Conservation (phyloP, 352 stramenopile species). For the Phytophthora citricola region DNA sequence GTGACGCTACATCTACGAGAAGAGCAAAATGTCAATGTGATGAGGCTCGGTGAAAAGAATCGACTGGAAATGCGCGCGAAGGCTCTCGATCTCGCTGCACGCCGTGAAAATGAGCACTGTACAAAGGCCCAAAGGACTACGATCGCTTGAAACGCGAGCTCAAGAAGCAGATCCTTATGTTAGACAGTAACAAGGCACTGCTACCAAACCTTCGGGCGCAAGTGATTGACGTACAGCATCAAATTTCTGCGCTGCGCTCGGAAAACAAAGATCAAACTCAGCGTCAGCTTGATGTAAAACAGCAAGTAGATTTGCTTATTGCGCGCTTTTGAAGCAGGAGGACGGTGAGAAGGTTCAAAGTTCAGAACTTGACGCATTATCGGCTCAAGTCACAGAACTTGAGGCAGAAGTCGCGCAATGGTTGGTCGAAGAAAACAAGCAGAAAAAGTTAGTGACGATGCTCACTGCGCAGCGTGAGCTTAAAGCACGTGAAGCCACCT, state of each 20-base stretch:
- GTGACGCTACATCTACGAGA: constrained; percentile 88
- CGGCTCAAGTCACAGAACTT: constrained; percentile 66
- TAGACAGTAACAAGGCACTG: constrained; percentile 76
- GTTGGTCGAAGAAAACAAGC: constrained; percentile 87
- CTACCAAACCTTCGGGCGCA: constrained; percentile 84
- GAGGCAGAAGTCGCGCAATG: constrained; percentile 90
- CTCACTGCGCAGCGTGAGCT: constrained; percentile 92
- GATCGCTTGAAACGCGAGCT: constrained; percentile 87
- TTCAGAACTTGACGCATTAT: constrained; percentile 66
- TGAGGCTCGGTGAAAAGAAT: constrained; percentile 74
- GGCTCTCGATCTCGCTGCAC: constrained; percentile 51
- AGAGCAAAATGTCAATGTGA: constrained; percentile 83
- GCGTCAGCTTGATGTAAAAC: constrained; percentile 82
- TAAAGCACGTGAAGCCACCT: constrained; percentile 87
- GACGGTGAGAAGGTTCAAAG: constrained; percentile 79
- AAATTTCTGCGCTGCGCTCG: constrained; percentile 54
- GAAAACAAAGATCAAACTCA: constrained; percentile 80
- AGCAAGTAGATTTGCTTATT: constrained; percentile 93
- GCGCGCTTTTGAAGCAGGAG: constrained; percentile 90
- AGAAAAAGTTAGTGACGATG: constrained; percentile 89
- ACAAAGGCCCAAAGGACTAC: constrained; percentile 74
- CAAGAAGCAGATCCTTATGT: constrained; percentile 88
- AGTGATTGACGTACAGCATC: constrained; percentile 81
- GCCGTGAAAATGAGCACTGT: constrained; percentile 74
- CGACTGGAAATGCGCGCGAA: constrained; percentile 72